These are phyloP conservation scores for Coemansia sp. DNA, from an alignment of 192 early-diverging fungal species.

Conservation along the genomic window DNA sequence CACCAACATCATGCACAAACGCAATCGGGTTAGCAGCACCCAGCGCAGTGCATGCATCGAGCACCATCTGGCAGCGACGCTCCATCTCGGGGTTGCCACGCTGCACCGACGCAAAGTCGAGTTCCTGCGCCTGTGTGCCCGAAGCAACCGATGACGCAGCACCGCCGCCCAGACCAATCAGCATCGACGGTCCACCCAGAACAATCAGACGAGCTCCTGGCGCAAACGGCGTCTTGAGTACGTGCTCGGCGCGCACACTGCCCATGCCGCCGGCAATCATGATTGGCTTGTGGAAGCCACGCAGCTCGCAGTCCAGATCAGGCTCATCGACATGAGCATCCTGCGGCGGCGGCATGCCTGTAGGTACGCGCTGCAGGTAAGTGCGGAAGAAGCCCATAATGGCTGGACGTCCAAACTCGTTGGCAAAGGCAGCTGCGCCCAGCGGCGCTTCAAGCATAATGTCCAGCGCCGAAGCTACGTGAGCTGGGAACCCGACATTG, in stretches of 20 bases:
- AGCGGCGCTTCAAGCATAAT: slow-evolving; percentile 99
- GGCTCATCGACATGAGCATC: slow-evolving; percentile 45
- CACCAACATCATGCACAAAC: slow-evolving; percentile 98
- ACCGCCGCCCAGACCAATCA: slow-evolving; percentile 98
- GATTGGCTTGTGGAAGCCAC: slow-evolving; percentile 99
- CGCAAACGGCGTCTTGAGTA: slow-evolving; percentile 82
- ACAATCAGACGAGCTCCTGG: slow-evolving; percentile 83
- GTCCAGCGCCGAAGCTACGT: slow-evolving; percentile 88
- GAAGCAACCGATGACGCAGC: slow-evolving; percentile 95
- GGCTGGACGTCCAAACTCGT: slow-evolving; percentile 97
- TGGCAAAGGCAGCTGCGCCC: slow-evolving; percentile 98
- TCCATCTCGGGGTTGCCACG: slow-evolving; percentile 99
- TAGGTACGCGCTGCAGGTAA: slow-evolving; percentile 59
- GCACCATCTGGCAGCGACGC: slow-evolving; percentile 93
- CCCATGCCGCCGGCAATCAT: slow-evolving; percentile 99
- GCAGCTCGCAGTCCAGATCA: slow-evolving; percentile 63
- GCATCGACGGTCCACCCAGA: slow-evolving; percentile 94
- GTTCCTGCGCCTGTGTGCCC: slow-evolving; percentile 79
- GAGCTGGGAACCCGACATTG: slow-evolving; percentile 79
- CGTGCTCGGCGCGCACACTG: slow-evolving; percentile 84
- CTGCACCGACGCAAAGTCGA: slow-evolving; percentile 99
- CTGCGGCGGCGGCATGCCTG: slow-evolving; percentile 15
- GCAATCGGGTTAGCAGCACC: slow-evolving; percentile 83
- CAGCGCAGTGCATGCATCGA: slow-evolving; percentile 87
- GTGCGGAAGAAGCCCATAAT: slow-evolving; percentile 98